Percentiles rank a stretch among this genome's conserved stretches.
Conservation (phyloP, 495 filamentous ascomycete genomes). For the Penicillium maclennaniae region DNA sequence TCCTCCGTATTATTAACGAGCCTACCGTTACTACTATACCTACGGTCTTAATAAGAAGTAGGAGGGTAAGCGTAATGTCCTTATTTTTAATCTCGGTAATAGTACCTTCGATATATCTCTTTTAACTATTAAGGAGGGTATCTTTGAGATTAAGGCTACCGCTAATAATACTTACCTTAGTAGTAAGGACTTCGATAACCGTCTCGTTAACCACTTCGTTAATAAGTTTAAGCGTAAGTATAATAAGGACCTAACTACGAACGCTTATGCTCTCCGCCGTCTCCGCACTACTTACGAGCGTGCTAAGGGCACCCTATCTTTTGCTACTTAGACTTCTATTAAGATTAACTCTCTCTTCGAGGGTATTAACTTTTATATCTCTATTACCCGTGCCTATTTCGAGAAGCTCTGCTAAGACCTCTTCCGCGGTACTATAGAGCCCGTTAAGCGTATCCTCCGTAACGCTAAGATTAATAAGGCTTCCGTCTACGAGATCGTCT, state of each 20-base stretch:
- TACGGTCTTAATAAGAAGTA: constrained; percentile 87
- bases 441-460: constrained; percentile 97
- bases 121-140: constrained; percentile 97
- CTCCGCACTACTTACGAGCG: constrained; percentile 98
- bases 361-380: constrained; percentile 96
- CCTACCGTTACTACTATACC: constrained; percentile 83
- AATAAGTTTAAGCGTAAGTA: constrained; percentile 89
- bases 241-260: constrained; percentile 76
- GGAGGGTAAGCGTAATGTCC: constrained; percentile 94
- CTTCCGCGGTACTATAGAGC: constrained; percentile 94
- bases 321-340: constrained; percentile 93
- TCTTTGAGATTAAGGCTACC: constrained; percentile 99
- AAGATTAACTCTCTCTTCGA: constrained; percentile 99
- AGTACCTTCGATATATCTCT: constrained; percentile 99
- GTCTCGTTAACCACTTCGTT: constrained; percentile 93
- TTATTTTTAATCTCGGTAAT: constrained; percentile 99
- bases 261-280: constrained; percentile 95
- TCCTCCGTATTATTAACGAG: constrained; percentile 99
- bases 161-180: constrained; percentile 99
- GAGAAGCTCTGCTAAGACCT: too few species aligned
- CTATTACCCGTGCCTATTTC: constrained; percentile 98
- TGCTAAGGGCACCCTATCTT: constrained; percentile 97
- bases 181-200: constrained; percentile 99
- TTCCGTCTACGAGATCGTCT: constrained; percentile 93
- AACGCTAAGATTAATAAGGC: constrained; percentile 94